These are phyloP conservation scores for Candida oleophila DNA, from an alignment of 805 yeast genomes.

Conservation along the genomic window DNA sequence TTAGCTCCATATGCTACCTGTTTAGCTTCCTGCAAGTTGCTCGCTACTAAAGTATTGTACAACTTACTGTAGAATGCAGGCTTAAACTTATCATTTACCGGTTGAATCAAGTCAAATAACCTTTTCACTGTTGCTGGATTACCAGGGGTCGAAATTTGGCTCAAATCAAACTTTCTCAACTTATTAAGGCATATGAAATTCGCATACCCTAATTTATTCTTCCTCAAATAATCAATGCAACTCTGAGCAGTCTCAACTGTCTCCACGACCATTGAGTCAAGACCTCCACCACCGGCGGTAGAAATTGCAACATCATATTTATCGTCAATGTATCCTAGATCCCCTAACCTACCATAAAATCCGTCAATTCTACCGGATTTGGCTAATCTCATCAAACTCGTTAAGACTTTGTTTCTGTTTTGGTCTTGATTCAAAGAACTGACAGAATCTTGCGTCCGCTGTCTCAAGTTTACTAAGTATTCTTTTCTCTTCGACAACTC, in stretches of 20 bases:
- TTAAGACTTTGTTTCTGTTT: conserved; percentile 71
- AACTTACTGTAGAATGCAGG: conserved; percentile 90
- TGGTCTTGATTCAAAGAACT: conserved; percentile 55
- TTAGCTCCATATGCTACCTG: conserved; percentile 79
- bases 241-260: conserved; percentile 58
- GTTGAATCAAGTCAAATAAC: conserved; percentile 76
- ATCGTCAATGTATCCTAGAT: conserved; percentile 86
- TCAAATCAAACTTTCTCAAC: conserved; percentile 60
- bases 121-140: conserved; percentile 65
- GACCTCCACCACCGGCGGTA: conserved; percentile 79
- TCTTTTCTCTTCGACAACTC: conserved; percentile 55
- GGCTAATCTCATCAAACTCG: conserved; percentile 65
- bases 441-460: conserved; percentile 65
- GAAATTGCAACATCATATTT: conserved; percentile 91
- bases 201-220: conserved; percentile 84
- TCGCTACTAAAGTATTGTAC: conserved; percentile 85
- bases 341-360: conserved; percentile 88
- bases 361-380: conserved; percentile 83
- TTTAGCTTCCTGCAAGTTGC: conserved; percentile 75
- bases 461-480: conserved; percentile 54
- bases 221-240: conserved; percentile 76
- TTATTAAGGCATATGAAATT: conserved; percentile 79
- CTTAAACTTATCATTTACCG: conserved; percentile 63
- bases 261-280: conserved; percentile 93
- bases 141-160: conserved; percentile 65